Evolutionary conservation across 192 early-diverging fungal species (phyloP).

Genomic region (Entomortierella lignicola): DNA sequence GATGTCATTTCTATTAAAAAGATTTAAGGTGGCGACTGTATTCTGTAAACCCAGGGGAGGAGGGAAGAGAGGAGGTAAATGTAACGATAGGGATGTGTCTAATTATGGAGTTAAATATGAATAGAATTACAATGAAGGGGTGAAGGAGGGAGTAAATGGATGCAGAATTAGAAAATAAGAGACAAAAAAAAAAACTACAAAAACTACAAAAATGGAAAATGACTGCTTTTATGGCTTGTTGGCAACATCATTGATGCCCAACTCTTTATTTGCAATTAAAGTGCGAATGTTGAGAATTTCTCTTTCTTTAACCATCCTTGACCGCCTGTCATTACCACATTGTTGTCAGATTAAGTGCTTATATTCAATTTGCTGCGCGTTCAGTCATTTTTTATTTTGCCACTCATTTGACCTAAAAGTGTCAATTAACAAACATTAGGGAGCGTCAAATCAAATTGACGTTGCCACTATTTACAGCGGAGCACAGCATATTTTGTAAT

Average conservation of each 20-base stretch:
- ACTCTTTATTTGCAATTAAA: not conserved
- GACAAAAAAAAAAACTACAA: not conserved
- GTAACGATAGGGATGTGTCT: not conserved
- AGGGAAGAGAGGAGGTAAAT: not conserved
- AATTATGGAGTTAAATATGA: too few relatives aligned
- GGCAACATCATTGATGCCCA: too few relatives aligned
- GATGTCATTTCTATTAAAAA: not conserved
- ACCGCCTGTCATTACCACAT: too few relatives aligned
- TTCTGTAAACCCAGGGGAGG: not conserved
- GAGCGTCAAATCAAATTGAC: not conserved
- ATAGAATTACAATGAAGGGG: too few relatives aligned
- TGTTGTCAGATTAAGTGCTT: too few relatives aligned
- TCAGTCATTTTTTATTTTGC: too few relatives aligned
- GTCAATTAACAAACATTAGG: not conserved
- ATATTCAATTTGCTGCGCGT: too few relatives aligned
- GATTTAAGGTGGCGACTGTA: too few relatives aligned
- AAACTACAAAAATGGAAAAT: not conserved
- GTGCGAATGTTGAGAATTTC: not conserved
- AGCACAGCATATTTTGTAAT: too few relatives aligned
- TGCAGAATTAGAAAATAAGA: not conserved
- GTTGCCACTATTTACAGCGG: conserved; percentile 1
- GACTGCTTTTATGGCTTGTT: too few relatives aligned
- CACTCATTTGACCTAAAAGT: not conserved
- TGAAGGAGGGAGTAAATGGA: not conserved
- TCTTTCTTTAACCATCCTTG: not conserved